Base-by-base conservation (phyloP, 495 filamentous ascomycete species). In the Neurospora sp. region DNA sequence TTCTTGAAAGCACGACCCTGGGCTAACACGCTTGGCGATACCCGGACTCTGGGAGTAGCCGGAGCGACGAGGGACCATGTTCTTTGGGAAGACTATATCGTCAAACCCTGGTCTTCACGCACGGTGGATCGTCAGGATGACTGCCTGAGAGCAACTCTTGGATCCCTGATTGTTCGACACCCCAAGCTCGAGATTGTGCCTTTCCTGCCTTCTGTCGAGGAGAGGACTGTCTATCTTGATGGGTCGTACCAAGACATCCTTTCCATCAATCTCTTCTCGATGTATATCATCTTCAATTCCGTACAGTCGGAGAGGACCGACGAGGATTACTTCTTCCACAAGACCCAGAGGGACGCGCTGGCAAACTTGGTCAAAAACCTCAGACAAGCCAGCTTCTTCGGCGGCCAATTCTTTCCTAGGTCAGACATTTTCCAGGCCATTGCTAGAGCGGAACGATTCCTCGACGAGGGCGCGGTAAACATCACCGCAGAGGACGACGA, bases 351-450 rank as follows among this genome's bases (percentile, higher is more conserved):
- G 35, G 89, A 88, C 48, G 82, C 85, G 70, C 83, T 97, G 0
- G 82, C 87, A 62, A 82, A 88, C 39, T 84, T 95, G 1, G 90
- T 95, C 16, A 86, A 85, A 70, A 97, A 98, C 78, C 83, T 98
- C 39, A 86, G 92, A 35, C 92, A 96, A 77, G 90, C 93, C n/a
- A 92, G 92, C 48, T 97, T 97, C 77, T 96, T 94, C 83, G 97
- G 94, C 86, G 86, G 84, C 1, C 90, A 91, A 10, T 93, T 94
- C 42, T 93, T 92, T 73, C 89, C 89, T 0, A 74, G 78, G 1
- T 83, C 84, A 14, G 88, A 94, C 74, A 85, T 97, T 6, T 69
- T 78, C 6, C 87, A 83, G 20, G 87, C 92, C 4, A 75, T 95
- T 7, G 85, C 92, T 18, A 88, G 87, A 62, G 89, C 90, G 11